Base-by-base conservation (phyloP, 2,329 filamentous ascomycete genomes). In the Cladosporium velox region DNA sequence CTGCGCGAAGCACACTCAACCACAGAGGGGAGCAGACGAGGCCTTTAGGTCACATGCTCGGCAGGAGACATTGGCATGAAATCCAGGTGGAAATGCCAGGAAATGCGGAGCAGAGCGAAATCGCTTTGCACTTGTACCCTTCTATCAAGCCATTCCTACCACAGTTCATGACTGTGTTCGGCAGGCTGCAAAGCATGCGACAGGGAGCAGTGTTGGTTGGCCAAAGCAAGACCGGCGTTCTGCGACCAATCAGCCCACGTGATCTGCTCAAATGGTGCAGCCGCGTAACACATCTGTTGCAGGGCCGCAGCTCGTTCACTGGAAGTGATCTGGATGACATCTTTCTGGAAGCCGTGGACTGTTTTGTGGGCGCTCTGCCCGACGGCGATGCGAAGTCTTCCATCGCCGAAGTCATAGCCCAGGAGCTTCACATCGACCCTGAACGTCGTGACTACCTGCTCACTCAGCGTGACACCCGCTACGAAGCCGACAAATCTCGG, bases 261-360 rank as follows among this genome's bases (percentile, higher is more conserved):
- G 95, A 98, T 77, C 82, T 99, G 11, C 83, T 99, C 65, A 98
- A 97, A 76, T 96, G 95, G 90, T 97, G 93, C 72, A 86, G 88
- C 57, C 87, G 95, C 67, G 82, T 97, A 26, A 84, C 88, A 60
- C 83, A 86, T 61, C 86, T 92, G 18, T 81, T 97, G 26, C 74
- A 84, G 65, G 78, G 83, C 10, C 82, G 85, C 12, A 86, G 88
- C 1, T 87, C 87, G 26, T 89, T 85, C 69, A 90, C 86, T 28
- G 87, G 88, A 12, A 83, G 86, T 24, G 91, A 95, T 75, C 83
- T 89, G 70, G 90, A 97, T 73, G 88, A 90, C 72, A 96, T 98
- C 78, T 97, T 97, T 73, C 87, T 97, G 80, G 95, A 99, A 75
- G 91, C 93, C 0, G 85, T 95, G 62, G 95, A 99, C 77, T 96